A percentile compares a stretch with the other conserved stretches of the same genome.
Conservation (phyloP, 1,284 basidiomycete genomes). For the Thelephora terrestris region DNA sequence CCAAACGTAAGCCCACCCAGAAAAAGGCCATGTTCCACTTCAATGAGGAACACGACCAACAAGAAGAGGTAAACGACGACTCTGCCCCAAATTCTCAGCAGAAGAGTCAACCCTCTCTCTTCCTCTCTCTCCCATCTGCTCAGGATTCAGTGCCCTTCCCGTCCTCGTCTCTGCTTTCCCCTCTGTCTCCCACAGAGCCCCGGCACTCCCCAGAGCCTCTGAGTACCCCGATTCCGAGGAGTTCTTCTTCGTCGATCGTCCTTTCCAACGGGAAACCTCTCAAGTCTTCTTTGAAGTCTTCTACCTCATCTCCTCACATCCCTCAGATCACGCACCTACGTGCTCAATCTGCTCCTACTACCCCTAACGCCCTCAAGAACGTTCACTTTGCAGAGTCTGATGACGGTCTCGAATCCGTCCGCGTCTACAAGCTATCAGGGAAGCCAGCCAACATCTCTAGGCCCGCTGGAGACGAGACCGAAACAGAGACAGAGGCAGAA, state of each 20-base stretch:
- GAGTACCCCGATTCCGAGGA: constrained; percentile 19
- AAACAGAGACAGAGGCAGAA: constrained; percentile 67
- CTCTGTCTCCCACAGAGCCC: constrained; percentile 9
- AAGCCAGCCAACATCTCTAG: constrained; percentile 63
- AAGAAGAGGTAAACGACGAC: constrained; percentile 26
- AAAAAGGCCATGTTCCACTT: constrained; percentile 28
- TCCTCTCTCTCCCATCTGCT: constrained; percentile 4
- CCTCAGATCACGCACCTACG: constrained; percentile 30
- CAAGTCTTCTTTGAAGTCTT: constrained; percentile 79
- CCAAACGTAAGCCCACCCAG: constrained; percentile 23
- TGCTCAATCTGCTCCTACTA: constrained; percentile 56
- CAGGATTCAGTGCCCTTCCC: constrained; percentile 26
- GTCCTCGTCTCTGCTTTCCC: constrained; percentile 17
- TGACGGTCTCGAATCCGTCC: constrained; percentile 70
- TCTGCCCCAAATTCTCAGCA: constrained; percentile 9
- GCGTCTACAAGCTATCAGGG: constrained; percentile 75
- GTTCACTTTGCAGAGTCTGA: constrained; percentile 77
- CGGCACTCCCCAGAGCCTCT: constrained; percentile 13
- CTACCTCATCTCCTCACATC: constrained; percentile 44
- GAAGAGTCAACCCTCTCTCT: constrained; percentile 16
- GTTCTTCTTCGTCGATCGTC: constrained; percentile 30
- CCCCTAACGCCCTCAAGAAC: constrained; percentile 66
- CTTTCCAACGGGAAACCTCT: constrained; percentile 85
- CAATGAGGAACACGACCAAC: constrained; percentile 16
- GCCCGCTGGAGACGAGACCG: constrained; percentile 61